Evolutionary conservation across 169 alveolate species (phyloP).

Genomic region (Eimeria necatrix): DNA sequence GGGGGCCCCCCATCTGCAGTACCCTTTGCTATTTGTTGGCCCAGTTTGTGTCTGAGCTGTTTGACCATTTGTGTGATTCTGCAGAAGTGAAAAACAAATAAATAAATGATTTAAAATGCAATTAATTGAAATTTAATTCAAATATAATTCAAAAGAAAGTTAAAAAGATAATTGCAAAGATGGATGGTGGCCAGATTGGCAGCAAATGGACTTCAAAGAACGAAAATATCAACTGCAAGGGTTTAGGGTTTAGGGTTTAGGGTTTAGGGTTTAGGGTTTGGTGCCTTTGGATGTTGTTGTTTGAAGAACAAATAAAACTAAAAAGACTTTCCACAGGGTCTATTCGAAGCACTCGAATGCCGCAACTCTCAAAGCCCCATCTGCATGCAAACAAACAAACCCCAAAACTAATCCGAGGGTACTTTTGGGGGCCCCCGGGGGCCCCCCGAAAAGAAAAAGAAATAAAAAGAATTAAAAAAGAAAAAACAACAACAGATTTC

Average conservation of each 20-base stretch:
- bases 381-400: too few species aligned
- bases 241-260: not conserved
- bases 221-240: too few species aligned
- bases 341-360: constrained; percentile 63
- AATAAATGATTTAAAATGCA: constrained; percentile 48
- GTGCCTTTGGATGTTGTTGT: constrained; percentile 88
- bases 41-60: not conserved
- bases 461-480: too few species aligned
- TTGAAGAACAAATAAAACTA: constrained; percentile 89
- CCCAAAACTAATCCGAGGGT: too few species aligned
- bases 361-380: too few species aligned
- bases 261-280: constrained; percentile 82
- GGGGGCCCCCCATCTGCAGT: not conserved
- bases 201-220: too few species aligned
- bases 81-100: not conserved
- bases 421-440: too few species aligned
- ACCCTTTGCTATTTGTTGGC: not conserved
- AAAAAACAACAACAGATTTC: too few species aligned
- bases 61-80: not conserved
- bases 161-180: too few species aligned
- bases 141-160: constrained; percentile 81
- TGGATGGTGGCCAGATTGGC: too few species aligned
- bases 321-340: constrained; percentile 87
- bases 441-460: too few species aligned
- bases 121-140: constrained; percentile 83